phyloP scores from a whole-genome alignment of 2,329 filamentous ascomycete species.

The Pseudocercospora crystallina region DNA sequence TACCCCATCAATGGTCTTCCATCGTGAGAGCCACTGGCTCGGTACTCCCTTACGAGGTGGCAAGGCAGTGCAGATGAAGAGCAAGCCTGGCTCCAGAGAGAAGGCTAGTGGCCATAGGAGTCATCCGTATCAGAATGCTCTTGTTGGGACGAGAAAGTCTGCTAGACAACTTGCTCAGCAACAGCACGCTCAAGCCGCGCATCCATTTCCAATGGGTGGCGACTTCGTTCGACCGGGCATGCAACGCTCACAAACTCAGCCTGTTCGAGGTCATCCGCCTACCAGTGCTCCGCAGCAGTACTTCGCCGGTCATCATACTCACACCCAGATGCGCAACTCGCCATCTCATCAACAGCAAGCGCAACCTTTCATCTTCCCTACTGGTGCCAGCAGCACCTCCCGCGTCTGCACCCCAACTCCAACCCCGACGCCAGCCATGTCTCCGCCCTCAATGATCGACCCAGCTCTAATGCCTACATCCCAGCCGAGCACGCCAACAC shows the following conservation, averaged over 20 bases:
- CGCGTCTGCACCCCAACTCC: constrained; percentile 26
- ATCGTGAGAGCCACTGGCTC: constrained; percentile 26
- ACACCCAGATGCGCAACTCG: background rate
- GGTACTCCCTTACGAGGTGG: constrained; percentile 9
- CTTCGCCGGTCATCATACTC: background rate
- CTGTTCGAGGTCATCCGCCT: constrained; percentile 12
- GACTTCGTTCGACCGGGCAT: constrained; percentile 10
- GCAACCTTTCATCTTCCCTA: constrained; percentile 2
- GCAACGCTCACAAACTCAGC: constrained; percentile 16
- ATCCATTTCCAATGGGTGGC: constrained; percentile 14
- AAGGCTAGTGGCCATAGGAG: constrained; percentile 17
- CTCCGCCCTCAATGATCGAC: constrained; percentile 14
- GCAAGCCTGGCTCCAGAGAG: background rate
- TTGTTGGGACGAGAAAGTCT: background rate
- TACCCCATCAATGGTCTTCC: constrained; percentile 22
- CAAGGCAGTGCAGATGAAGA: constrained; percentile 15
- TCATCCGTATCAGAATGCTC: constrained; percentile 7
- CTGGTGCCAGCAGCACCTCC: constrained; percentile 12
- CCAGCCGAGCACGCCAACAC: constrained; percentile 3
- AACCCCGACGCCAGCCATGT: constrained; percentile 15
- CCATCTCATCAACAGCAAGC: background rate
- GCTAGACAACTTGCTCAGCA: constrained; percentile 6
- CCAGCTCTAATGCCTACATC: constrained; percentile 12
- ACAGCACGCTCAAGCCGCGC: background rate
- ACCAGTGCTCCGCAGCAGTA: constrained; percentile 21